Conservation (phyloP, 108 stramenopile genomes). For the Stephanodiscus minutulus region DNA sequence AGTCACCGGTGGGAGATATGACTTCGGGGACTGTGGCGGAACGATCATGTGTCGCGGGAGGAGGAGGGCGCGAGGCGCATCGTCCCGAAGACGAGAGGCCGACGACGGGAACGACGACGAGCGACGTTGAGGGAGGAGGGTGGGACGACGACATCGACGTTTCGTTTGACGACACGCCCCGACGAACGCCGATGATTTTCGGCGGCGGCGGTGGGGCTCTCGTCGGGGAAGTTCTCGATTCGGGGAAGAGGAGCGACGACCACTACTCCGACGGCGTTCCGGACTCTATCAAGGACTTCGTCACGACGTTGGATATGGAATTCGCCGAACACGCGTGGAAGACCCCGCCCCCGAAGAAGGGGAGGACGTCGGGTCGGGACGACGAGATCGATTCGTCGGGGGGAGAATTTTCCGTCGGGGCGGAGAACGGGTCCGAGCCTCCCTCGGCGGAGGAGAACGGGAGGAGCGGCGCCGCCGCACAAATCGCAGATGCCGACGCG, state of each 20-base stretch:
- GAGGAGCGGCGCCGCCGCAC: neutral
- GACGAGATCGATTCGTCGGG: neutral
- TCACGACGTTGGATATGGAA: constrained; percentile 27
- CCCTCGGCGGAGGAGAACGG: neutral
- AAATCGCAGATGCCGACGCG: neutral
- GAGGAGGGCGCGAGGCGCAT: neutral
- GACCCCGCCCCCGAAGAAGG: constrained; percentile 13
- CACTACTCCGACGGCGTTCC: constrained; percentile 6
- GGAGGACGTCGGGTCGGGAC: neutral
- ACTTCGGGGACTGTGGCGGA: neutral
- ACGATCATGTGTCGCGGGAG: neutral
- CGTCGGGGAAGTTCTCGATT: constrained; percentile 6
- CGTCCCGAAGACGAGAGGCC: constrained; percentile 8
- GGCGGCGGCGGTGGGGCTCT: neutral
- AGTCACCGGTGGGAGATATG: neutral
- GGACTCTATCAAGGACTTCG: constrained; percentile 33
- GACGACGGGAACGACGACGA: neutral
- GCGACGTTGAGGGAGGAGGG: neutral
- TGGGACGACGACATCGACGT: neutral
- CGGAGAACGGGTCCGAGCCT: neutral
- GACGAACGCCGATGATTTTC: neutral
- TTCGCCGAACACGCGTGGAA: constrained; percentile 13
- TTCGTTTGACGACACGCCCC: neutral
- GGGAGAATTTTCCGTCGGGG: neutral
- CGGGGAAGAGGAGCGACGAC: constrained; percentile 8